Evolutionary conservation across 768 basidiomycete genomes (phyloP).

Genomic region (Tubosaeta brunneosetosa): DNA sequence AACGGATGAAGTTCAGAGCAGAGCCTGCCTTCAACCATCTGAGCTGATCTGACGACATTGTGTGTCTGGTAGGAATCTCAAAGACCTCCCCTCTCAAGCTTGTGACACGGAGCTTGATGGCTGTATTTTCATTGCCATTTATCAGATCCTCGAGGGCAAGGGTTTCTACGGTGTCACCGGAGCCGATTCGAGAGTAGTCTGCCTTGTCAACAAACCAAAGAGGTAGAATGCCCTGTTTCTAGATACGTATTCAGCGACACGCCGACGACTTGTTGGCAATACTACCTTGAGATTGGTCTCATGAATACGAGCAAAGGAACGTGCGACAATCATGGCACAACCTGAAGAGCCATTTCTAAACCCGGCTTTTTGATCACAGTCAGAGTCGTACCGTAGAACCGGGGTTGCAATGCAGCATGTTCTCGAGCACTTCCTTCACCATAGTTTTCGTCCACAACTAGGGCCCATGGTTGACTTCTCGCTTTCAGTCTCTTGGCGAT

Average conservation of each 20-base stretch:
- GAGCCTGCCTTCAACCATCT: constrained; percentile 88
- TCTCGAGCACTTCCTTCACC: constrained; percentile 98
- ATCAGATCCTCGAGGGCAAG: constrained; percentile 72
- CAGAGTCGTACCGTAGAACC: constrained; percentile 69
- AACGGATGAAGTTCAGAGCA: constrained; percentile 85
- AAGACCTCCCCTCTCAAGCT: constrained; percentile 58
- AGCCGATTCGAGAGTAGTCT: constrained; percentile 80
- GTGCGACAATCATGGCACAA: constrained; percentile 80
- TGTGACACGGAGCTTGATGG: constrained; percentile 58
- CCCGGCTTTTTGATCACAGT: not conserved
- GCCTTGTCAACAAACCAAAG: constrained; percentile 87
- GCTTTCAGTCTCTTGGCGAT: constrained; percentile 88
- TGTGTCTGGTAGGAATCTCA: constrained; percentile 74
- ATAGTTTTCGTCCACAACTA: constrained; percentile 95
- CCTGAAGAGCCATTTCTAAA: constrained; percentile 39
- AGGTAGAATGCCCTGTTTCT: constrained; percentile 98
- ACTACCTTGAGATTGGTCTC: constrained; percentile 92
- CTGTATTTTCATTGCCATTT: constrained; percentile 37
- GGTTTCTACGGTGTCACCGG: constrained; percentile 82
- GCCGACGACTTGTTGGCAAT: not conserved
- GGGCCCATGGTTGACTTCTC: constrained; percentile 82
- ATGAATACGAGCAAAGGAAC: constrained; percentile 97
- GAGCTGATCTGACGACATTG: constrained; percentile 85
- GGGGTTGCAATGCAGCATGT: constrained; percentile 94
- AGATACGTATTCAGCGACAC: constrained; percentile 8